Base-by-base conservation (phyloP, 208 protist genomes). In the Trypanosoma cruzi region DNA sequence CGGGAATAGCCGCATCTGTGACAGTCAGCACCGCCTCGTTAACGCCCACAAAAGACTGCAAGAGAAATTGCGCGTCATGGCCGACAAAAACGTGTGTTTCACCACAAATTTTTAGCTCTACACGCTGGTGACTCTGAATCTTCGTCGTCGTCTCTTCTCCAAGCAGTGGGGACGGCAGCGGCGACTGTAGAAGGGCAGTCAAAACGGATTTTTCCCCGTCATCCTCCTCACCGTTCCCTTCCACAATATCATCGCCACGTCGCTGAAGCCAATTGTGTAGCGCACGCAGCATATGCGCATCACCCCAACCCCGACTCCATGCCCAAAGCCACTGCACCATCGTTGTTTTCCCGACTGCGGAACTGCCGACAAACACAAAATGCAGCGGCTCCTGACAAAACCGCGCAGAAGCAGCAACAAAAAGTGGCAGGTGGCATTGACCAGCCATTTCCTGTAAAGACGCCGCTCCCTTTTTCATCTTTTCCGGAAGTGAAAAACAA, bases 291-390 rank as follows among this genome's bases (percentile, higher is more conserved):
- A 36, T 65, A 1, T 36, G 44, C 26, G 1, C 48, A 42, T 42
- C 20, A 36, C 48, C 46, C 16, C 60, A 60, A 18, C 55, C 49
- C 6, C 42, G 57, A 32, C 49, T 68, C 28, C 46, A 20, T 14
- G 61, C 62, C 68, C 68, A 74, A 11, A 74, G 42, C 68, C 68
- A 74, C 42, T 26, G 68, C 34, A 54, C 22, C 18, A 66, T 53
- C 34, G 26, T 74, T 37, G 68, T 56, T 37, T 67, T 74, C 11
- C 68, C 58, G 10, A 56, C 68, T 34, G 29, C 57, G 24, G 55
- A 32, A 22, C 28, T 57, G 52, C 68, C 68, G 26, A 74, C 44
- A 55, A 67, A 22, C 11, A 60, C 49, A 57, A 67, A 29, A 20
- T 56, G 48, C 34, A 74, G 34, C 32, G 68, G 68, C 7, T 24